A percentile compares a stretch with the other conserved stretches of the same genome.
Conservation (phyloP, 1,284 basidiomycete genomes). For the Ganoderma resinaceum region DNA sequence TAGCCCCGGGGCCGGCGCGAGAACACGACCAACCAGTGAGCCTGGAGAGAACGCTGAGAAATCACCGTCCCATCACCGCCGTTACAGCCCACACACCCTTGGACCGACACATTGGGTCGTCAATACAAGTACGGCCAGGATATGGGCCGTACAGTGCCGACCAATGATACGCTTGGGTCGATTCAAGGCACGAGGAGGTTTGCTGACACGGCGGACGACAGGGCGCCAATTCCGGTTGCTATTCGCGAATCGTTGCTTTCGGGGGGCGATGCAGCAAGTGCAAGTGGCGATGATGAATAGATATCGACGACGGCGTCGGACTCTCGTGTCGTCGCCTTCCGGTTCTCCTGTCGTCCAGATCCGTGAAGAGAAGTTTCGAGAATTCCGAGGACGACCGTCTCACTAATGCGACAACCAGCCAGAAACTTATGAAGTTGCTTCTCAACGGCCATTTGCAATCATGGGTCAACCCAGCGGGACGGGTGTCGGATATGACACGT, state of each 20-base stretch:
- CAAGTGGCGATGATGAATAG: background rate
- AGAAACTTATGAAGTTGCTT: background rate
- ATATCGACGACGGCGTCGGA: background rate
- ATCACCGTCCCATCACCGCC: background rate
- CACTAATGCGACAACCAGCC: background rate
- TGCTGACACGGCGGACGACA: background rate
- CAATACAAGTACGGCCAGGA: background rate
- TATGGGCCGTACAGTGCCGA: background rate
- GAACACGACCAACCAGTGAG: background rate
- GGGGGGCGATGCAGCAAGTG: background rate
- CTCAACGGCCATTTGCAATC: background rate
- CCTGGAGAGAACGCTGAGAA: background rate
- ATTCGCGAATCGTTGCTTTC: background rate
- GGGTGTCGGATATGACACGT: background rate
- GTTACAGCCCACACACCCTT: background rate
- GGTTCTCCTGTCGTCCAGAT: background rate
- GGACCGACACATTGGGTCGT: background rate
- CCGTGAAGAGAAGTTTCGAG: background rate
- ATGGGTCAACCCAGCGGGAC: background rate
- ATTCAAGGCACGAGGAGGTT: background rate
- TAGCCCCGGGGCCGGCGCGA: background rate
- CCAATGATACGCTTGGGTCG: background rate
- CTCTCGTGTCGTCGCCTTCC: background rate
- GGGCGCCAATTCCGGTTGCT: background rate
- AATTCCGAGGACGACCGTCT: background rate